Evolutionary conservation across 1,139 yeast species (phyloP).

Genomic region (Taphrina flavorubra): DNA sequence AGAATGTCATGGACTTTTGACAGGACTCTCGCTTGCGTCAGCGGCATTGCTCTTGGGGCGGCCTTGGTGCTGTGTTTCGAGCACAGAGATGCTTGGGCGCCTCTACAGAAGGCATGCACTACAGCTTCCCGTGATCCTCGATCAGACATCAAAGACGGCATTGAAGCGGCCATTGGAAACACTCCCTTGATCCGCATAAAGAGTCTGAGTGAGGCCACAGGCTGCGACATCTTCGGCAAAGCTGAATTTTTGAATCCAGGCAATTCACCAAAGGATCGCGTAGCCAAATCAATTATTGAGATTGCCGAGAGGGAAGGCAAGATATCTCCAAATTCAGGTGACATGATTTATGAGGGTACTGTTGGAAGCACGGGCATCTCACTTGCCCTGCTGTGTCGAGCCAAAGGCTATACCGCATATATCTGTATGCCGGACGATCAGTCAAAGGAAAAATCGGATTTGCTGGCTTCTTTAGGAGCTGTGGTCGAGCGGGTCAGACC

Average conservation of each 20-base stretch:
- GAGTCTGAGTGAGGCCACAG: conserved; percentile 75
- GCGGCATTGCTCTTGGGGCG: neutral
- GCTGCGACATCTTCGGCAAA: conserved; percentile 85
- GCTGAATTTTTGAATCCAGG: conserved; percentile 88
- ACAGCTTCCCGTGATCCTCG: neutral
- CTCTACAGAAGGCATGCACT: neutral
- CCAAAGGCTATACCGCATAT: conserved; percentile 86
- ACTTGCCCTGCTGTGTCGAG: conserved; percentile 82
- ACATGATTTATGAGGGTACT: conserved; percentile 53
- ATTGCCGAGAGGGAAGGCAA: conserved; percentile 54
- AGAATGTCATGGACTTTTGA: conserved; percentile 2
- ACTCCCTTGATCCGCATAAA: conserved; percentile 83
- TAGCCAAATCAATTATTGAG: conserved; percentile 81
- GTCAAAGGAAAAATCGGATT: conserved; percentile 74
- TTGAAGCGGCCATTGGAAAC: conserved; percentile 78
- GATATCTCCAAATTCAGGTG: conserved; percentile 33
- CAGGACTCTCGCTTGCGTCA: neutral
- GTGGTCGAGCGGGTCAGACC: conserved; percentile 87
- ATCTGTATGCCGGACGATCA: conserved; percentile 97
- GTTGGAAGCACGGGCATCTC: conserved; percentile 76
- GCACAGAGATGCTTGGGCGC: neutral
- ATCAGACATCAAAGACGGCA: conserved; percentile 50
- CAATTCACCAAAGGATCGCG: conserved; percentile 94
- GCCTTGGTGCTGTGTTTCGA: neutral
- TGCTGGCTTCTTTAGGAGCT: conserved; percentile 79